These are phyloP conservation scores for Sporormia fimetaria DNA, from an alignment of 495 filamentous ascomycete species.

Conservation along the genomic window DNA sequence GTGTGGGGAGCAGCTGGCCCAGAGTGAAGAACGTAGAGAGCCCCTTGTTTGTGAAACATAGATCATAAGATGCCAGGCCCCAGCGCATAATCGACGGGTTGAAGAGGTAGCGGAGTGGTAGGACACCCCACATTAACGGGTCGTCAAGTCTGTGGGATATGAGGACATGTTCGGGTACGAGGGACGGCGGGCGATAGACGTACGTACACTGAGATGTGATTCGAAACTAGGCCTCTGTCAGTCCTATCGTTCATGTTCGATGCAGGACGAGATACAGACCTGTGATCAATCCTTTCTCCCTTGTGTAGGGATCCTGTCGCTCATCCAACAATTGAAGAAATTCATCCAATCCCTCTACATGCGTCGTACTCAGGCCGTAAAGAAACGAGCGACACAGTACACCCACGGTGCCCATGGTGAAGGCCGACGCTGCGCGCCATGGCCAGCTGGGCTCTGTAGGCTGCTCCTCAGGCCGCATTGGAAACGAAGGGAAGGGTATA, in stretches of 20 bases:
- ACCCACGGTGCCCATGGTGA: conserved; percentile 29
- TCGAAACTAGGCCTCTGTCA: conserved; percentile 54
- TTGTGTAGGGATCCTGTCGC: conserved; percentile 53
- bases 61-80: conserved; percentile 82
- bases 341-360: conserved; percentile 58
- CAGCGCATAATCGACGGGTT: conserved; percentile 67
- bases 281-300: conserved; percentile 72
- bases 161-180: neutral
- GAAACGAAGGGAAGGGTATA: too few species aligned
- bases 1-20: conserved; percentile 83
- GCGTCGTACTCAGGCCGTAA: conserved; percentile 31
- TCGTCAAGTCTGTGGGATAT: conserved; percentile 64
- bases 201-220: conserved; percentile 93
- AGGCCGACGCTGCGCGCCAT: conserved; percentile 27
- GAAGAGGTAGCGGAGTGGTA: conserved; percentile 60
- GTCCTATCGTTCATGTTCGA: neutral
- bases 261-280: conserved; percentile 40
- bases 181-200: conserved; percentile 12
- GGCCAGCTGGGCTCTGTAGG: conserved; percentile 23
- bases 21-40: conserved; percentile 57
- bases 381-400: conserved; percentile 31
- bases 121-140: conserved; percentile 79
- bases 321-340: conserved; percentile 68
- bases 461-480: conserved; percentile 26
- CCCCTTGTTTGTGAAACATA: conserved; percentile 65